Base-by-base conservation (phyloP, 1,139 yeast species). In the Candida sanyaensis region DNA sequence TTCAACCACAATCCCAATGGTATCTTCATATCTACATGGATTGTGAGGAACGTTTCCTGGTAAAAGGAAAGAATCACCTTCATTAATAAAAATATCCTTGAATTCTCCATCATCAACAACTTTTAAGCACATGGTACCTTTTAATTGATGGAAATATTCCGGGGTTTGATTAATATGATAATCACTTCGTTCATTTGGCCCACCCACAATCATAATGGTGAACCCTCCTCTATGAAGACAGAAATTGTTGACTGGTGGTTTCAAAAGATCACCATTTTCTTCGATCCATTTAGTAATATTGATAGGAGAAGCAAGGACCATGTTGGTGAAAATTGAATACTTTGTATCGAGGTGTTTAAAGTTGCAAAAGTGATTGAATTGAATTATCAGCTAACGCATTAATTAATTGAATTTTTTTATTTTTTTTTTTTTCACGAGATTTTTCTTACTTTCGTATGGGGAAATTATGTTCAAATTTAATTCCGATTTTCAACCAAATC, bases 81-180 rank as follows among this genome's bases (percentile, higher is more conserved):
- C 97, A 39, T 78, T 73, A 48, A 92, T 91, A 5, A 79, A 72
- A 31, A 92, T 77, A 57, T 89, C 96, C 57, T 73, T 80, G 67
- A 92, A 91, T 50, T 77, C 77, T 0, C 91, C 95, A 5, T 67
- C 72, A 57, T 91, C 97, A 1, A 91, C 96, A 1, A 92, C 96
- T 57, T 82, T 84, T 53, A 92, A 75, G 29, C 88, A 80, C 96
- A 92, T 91, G 31, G 77, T 73, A 2, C 97, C 97, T 65, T 89
- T 88, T 63, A 86, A 79, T 74, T 87, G 95, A 65, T 87, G 85
- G 65, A 92, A 92, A 80, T 91, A 92, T 61, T 91, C 97, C 0
- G 97, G 97, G 0, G 97, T 92, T 59, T 89, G 96, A 61, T 92
- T 92, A 46, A 92, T 81, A 62, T 92, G 98, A 65, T 89, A 92